Base-by-base conservation (phyloP, 164 flowering plant species). In the Piper betle region DNA sequence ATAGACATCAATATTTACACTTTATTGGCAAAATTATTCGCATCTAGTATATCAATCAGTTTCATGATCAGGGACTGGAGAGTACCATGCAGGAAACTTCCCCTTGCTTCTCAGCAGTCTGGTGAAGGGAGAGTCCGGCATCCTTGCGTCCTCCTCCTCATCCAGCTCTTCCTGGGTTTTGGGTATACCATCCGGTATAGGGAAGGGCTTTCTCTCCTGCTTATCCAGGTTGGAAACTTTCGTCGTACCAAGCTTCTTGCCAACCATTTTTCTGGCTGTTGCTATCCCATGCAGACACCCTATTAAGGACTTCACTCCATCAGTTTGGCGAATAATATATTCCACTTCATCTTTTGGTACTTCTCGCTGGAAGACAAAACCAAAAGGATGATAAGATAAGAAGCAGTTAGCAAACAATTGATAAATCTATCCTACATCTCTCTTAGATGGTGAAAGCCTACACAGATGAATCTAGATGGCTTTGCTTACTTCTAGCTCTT, bases 81-180 rank as follows among this genome's bases (percentile, higher is more conserved):
- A 68, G 65, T 74, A 91, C 95, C 94, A 88, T 40, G 90, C 88
- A 70, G 96, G 92, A 60, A 52, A 61, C 62, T 42, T 77, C 4
- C 91, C 93, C 54, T 57, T 89, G 55, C 73, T 65, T 73, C 96
- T 78, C 17, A 92, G 87, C 66, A 92, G 64, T 39, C 87, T 80
- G 1, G 98, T 89, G 75, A 54, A 82, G 0, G 88, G 76, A 7
- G 96, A 92, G 60, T 92, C 98, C 0, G 88, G 88, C 96, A 89
- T 82, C 71, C 73, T 82, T 4, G 67, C 80, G 11, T 63, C 64
- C 74, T 89, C 96, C 70, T 92, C 98, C 67, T 92, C 98, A 59
- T 85, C 90, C 7, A 89, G 12, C 70, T 89, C 98, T 56, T 80
- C 80, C 20, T 18, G 41, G 0, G 83, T 65, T 62, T 84, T 89